These are phyloP conservation scores for Friedmanniomyces simplex DNA, from an alignment of 495 filamentous ascomycete species.

Conservation along the genomic window DNA sequence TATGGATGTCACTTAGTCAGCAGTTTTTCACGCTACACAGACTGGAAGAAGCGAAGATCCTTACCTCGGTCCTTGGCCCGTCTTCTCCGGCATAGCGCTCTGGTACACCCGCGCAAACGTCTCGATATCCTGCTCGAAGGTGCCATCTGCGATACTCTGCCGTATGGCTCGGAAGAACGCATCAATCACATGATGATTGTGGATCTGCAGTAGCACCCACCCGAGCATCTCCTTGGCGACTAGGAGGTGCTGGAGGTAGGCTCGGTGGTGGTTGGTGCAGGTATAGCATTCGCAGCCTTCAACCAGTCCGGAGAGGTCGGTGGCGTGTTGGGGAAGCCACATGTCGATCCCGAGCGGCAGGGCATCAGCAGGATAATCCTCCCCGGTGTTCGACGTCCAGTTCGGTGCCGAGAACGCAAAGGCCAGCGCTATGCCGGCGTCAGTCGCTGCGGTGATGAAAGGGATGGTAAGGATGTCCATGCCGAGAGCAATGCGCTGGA, in stretches of 20 bases:
- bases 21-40: not conserved
- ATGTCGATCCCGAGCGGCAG: conserved; percentile 61
- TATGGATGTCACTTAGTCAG: conserved; percentile 16
- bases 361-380: not conserved
- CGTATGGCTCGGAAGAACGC: conserved; percentile 65
- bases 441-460: conserved; percentile 62
- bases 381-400: too few relatives aligned
- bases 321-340: conserved; percentile 49
- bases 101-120: conserved; percentile 56
- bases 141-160: conserved; percentile 44
- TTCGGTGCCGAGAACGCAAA: conserved; percentile 60
- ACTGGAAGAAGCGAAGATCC: conserved; percentile 22
- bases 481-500: conserved; percentile 62
- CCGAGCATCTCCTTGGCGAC: conserved; percentile 88
- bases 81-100: conserved; percentile 55
- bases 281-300: conserved; percentile 67
- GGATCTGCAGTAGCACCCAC: conserved; percentile 84
- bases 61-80: conserved; percentile 67
- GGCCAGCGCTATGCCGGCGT: conserved; percentile 73
- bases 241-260: conserved; percentile 80
- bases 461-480: conserved; percentile 69
- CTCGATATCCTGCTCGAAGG: conserved; percentile 50
- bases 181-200: conserved; percentile 67
- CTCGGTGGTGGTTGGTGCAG: conserved; percentile 72
- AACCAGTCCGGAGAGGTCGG: conserved; percentile 47